phyloP scores from a whole-genome alignment of 2,329 filamentous ascomycete genomes.

The Colletotrichum nymphaeae region DNA sequence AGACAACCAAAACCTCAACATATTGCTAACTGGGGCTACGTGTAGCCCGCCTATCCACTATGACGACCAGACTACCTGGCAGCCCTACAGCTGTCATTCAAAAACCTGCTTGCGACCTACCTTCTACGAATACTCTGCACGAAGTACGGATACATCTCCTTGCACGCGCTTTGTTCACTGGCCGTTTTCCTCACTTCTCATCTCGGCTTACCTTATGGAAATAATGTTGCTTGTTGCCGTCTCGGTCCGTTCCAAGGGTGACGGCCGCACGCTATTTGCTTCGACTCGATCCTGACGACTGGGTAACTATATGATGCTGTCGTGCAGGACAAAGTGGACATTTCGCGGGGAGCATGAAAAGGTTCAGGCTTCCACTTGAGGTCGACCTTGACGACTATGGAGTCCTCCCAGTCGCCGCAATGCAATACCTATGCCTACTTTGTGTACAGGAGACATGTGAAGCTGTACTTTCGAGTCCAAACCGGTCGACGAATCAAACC shows the following conservation, averaged over 20 bases:
- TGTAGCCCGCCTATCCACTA: slow-evolving; percentile 19
- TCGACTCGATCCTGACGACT: background rate
- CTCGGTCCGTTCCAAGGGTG: background rate
- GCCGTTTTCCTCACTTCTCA: background rate
- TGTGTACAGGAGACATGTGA: background rate
- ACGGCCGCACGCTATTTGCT: background rate
- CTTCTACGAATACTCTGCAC: background rate
- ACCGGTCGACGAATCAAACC: background rate
- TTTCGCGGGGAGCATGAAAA: background rate
- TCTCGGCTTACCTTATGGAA: background rate
- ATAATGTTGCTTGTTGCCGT: background rate
- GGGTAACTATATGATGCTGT: slow-evolving; percentile 27
- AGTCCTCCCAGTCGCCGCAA: background rate
- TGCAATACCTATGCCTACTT: no score
- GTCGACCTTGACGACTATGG: background rate
- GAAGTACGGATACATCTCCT: no score
- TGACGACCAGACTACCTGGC: slow-evolving; percentile 20
- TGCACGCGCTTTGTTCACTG: background rate
- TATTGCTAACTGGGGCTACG: slow-evolving; percentile 19
- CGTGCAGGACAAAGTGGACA: slow-evolving; percentile 8
- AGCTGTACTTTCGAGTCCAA: background rate
- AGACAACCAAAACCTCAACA: background rate
- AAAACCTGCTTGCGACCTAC: slow-evolving; percentile 26
- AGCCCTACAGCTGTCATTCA: slow-evolving; percentile 11
- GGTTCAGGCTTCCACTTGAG: background rate